Evolutionary conservation across 2,329 filamentous ascomycete species (phyloP), one percentile per base, ranked within the genome.

Genomic region (Seiridium unicorne): DNA sequence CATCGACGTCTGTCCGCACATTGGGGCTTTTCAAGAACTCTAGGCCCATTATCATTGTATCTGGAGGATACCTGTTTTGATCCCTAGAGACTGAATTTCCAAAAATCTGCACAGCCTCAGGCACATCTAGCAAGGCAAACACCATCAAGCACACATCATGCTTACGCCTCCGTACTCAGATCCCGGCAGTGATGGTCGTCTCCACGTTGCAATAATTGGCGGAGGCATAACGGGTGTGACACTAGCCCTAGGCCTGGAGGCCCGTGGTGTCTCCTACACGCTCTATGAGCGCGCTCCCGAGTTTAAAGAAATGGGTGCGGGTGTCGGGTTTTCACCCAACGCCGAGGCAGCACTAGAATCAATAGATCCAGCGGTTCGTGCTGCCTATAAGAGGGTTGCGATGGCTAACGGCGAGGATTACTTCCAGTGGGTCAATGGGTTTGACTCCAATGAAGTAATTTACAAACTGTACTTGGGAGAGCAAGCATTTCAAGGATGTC

Each of bases 251-350:
- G 81, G 75, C 11, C 75, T 84, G 0, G 72, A 78, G 46, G 72
- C 72, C 2, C 78, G 80, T 42, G 69, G 69, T 2, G 67, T 84
- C 13, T 64, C 72, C 0, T 80, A 76, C 61, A 78, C 70, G 0
- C 59, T 84, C 3, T 84, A 81, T 63, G 82, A 84, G 65, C 76
- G 78, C 5, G 74, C 79, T 0, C 53, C 70, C 0, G 66, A 68
- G 1, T 77, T 81, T 57, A 70, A 74, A 3, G 80, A 82, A 62
- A 78, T 80, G 4, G 82, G 82, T 0, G 81, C 82, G 0, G 82
- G 81, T 6, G 79, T 84, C 34, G 81, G 79, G 3, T 79, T 83
- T 64, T 79, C 75, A 6, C 79, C 80, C n/a, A 83, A 82, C 62
- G 80, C 81, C 2, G 76, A 83, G 62, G 71, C 72, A 9, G 79